Conservation (phyloP, 73 alveolate genomes). For the Paramecium primaurelia region DNA sequence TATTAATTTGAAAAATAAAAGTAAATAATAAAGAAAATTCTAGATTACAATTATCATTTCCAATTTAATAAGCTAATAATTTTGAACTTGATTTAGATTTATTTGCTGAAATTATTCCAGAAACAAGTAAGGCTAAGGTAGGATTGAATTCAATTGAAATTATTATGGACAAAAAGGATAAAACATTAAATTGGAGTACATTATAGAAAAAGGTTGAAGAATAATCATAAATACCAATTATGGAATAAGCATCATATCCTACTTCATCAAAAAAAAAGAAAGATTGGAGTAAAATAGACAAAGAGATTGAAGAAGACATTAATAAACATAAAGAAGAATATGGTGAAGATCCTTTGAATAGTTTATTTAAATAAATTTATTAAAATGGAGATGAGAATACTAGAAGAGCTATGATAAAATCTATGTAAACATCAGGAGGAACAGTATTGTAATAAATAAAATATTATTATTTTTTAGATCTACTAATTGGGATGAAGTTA, state of each 20-base stretch:
- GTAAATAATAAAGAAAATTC: neutral
- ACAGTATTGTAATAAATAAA: slow-evolving; percentile 75
- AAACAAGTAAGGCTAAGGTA: slow-evolving; percentile 50
- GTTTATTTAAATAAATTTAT: slow-evolving; percentile 92
- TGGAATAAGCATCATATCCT: slow-evolving; percentile 88
- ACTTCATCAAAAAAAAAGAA: slow-evolving; percentile 78
- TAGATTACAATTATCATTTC: slow-evolving; percentile 36
- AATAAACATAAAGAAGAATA: slow-evolving; percentile 87
- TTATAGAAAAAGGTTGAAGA: neutral
- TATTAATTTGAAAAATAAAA: slow-evolving; percentile 24
- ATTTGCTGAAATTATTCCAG: slow-evolving; percentile 46
- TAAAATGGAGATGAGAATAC: slow-evolving; percentile 96
- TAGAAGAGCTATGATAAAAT: slow-evolving; percentile 98
- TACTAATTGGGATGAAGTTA: slow-evolving; percentile 98
- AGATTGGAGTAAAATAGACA: slow-evolving; percentile 94
- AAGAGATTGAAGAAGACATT: slow-evolving; percentile 89
- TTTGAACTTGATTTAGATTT: slow-evolving; percentile 52
- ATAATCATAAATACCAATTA: neutral
- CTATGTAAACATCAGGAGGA: slow-evolving; percentile 86
- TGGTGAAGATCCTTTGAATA: slow-evolving; percentile 92
- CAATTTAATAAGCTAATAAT: neutral
- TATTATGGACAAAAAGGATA: slow-evolving; percentile 54
- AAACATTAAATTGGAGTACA: neutral
- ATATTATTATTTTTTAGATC: slow-evolving; percentile 55
- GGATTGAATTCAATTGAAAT: slow-evolving; percentile 50